phyloP scores from a whole-genome alignment of 768 basidiomycete species.

The Mycena metata region DNA sequence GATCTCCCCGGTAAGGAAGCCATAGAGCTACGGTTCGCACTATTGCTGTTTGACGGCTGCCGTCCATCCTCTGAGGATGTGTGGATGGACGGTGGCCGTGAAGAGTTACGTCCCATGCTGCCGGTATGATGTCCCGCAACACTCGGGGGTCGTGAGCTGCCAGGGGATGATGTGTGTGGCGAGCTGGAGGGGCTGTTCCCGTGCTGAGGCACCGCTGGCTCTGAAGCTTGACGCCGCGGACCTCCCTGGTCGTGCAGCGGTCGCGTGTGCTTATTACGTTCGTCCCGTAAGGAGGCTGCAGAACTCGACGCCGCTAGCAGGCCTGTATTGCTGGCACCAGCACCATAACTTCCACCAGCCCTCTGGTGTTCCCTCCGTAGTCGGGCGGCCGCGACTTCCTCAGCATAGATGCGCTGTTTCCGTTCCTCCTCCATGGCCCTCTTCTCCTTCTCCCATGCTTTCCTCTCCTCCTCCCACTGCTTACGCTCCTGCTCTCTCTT shows the following conservation, averaged over 20 bases:
- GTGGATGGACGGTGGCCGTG: constrained; percentile 68
- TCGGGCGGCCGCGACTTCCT: constrained; percentile 73
- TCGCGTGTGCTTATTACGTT: constrained; percentile 60
- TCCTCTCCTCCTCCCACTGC: constrained; percentile 60
- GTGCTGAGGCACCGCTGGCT: constrained; percentile 54
- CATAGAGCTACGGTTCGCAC: constrained; percentile 57
- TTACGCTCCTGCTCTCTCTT: constrained; percentile 59
- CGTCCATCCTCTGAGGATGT: constrained; percentile 72
- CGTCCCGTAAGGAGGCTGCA: constrained; percentile 55
- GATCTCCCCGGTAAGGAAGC: constrained; percentile 50
- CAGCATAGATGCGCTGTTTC: constrained; percentile 65
- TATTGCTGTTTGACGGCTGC: constrained; percentile 53
- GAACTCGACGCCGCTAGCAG: constrained; percentile 50
- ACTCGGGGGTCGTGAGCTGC: constrained; percentile 66
- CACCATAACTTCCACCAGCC: constrained; percentile 56
- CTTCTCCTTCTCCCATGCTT: constrained; percentile 65
- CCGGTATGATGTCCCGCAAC: constrained; percentile 51
- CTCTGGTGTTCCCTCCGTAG: constrained; percentile 70
- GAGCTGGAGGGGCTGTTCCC: constrained; percentile 42
- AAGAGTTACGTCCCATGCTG: constrained; percentile 47
- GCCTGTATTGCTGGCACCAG: constrained; percentile 44
- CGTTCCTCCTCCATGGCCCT: constrained; percentile 66
- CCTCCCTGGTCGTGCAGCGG: constrained; percentile 53
- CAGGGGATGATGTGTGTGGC: constrained; percentile 61
- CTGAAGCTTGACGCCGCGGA: constrained; percentile 62